Evolutionary conservation across 306 rosid species (phyloP), one percentile per base, ranked within the genome.

Genomic region (Styphnolobium japonicum): DNA sequence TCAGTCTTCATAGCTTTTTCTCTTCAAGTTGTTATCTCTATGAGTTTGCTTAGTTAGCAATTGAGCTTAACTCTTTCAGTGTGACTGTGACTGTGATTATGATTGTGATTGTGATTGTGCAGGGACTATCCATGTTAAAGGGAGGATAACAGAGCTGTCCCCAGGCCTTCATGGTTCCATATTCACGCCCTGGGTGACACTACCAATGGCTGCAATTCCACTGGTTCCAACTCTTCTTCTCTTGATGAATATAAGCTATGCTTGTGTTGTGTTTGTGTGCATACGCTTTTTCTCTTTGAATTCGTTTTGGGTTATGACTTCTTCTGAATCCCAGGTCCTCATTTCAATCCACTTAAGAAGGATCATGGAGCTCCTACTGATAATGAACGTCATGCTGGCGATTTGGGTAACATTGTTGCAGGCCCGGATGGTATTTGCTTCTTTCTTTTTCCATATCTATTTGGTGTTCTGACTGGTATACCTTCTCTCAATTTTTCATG

Each of bases 311-410:
- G 15, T 23, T 9, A 55, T 57, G 23, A 60, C 11, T 76, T 25
- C 29, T 22, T 42, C 7, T 55, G 39, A 25, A n/a, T 72, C 11
- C 6, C 64, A 88, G 97, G 97, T 10, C 93, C 97, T 67, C 93
- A 92, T 78, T 92, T 84, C 86, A 92, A 90, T 86, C 93, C 97
- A 8, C 69, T 83, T 34, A 89, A 89, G 83, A 90, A 86, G 79
- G 82, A 80, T 49, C 95, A 92, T 69, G 93, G 95, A 81, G 89
- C 91, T 77, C 92, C 89, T 43, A 56, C 85, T 0, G 92, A 92
- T 73, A 42, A 83, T 75, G 85, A 89, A 75, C 91, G 93, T 57
- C 97, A 92, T 66, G 93, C 95, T 6, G 97, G 97, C 45, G 97
- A 92, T 86, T 88, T 92, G 92, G 95, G 95, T 52, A 92, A 92